Conservation (phyloP, 768 basidiomycete species). For the Lactifluus subvellereus region DNA sequence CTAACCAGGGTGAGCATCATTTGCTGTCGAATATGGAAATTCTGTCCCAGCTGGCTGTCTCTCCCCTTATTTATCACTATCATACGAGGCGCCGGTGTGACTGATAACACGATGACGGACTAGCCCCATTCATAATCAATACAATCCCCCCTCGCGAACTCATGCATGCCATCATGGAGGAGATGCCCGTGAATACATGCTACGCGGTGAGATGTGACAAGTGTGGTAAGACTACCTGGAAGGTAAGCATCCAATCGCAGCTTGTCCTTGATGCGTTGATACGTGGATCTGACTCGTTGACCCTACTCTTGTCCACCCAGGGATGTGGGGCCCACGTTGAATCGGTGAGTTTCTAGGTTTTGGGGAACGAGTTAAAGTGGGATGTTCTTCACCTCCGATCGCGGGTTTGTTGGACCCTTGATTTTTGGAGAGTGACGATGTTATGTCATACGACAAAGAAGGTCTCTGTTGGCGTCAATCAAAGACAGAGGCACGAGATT, state of each 20-base stretch:
- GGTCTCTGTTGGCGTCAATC: not conserved
- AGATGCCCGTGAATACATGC: slow-evolving; percentile 24
- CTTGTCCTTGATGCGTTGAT: not conserved
- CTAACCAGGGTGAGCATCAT: not conserved
- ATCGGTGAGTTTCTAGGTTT: slow-evolving; percentile 15
- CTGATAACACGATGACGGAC: not conserved
- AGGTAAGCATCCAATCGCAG: slow-evolving; percentile 15
- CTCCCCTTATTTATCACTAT: not conserved
- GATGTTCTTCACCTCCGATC: not conserved
- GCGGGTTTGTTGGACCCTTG: slow-evolving; percentile 2
- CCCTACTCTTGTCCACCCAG: not conserved
- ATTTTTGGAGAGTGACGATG: not conserved
- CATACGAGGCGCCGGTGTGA: not conserved
- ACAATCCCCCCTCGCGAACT: not conserved
- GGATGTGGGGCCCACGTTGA: slow-evolving; percentile 26
- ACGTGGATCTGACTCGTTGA: no score
- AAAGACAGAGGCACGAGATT: not conserved
- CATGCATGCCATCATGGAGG: slow-evolving; percentile 5
- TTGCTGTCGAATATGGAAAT: not conserved
- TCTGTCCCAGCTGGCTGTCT: not conserved
- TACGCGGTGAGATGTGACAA: slow-evolving; percentile 26
- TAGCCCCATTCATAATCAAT: not conserved
- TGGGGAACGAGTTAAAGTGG: no score
- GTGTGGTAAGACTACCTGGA: slow-evolving; percentile 32
- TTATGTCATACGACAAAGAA: slow-evolving; percentile 9